Base-by-base conservation (phyloP, 2,329 filamentous ascomycete genomes). In the Aureobasidium sp. region DNA sequence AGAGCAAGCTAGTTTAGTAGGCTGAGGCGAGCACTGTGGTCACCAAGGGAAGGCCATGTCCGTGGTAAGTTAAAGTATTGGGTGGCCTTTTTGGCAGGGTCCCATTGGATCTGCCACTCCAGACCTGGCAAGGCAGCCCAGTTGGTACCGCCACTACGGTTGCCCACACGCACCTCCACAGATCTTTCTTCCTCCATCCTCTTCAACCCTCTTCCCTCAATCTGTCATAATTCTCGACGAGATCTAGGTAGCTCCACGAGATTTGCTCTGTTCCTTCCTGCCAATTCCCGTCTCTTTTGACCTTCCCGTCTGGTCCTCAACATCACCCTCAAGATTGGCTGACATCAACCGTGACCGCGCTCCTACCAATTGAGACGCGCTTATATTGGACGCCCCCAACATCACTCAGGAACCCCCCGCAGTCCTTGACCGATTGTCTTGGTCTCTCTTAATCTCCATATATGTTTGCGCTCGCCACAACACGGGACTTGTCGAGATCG, bases 321-420 rank as follows among this genome's bases (percentile, higher is more conserved):
- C 40, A 42, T 42, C 37, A 19, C 35, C 45, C 2, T 33, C 39
- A 45, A 45, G 27, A 57, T 57, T 57, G 53, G 53, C 53, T 48
- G 54, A 47, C 54, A 39, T 37, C 42, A 48, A 58, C 53, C 27
- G 54, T 33, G 29, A 39, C 3, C 45, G 5, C n/a, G 14, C 45
- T 48, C 45, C 42, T 45, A 15, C 39, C 3, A 42, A 48, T 37
- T 45, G 40, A 47, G 31, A 29, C 31, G 19, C 31, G 40, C 31
- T 31, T 58, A 33, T 27, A 48, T 58, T 58, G 54, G 33, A 58
- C 54, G 54, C 54, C 42, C 45, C 54, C 42, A 37, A 58, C 42
- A 58, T 58, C 42, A 27, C 47, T 48, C 42, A 12, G 5, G 44
- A 33, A 19, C 22, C 42, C 42, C 42, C 54, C 54, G 31, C 54